Evolutionary conservation across 75 land plant species (phyloP).

Genomic region (Sequoiadendron giganteum): DNA sequence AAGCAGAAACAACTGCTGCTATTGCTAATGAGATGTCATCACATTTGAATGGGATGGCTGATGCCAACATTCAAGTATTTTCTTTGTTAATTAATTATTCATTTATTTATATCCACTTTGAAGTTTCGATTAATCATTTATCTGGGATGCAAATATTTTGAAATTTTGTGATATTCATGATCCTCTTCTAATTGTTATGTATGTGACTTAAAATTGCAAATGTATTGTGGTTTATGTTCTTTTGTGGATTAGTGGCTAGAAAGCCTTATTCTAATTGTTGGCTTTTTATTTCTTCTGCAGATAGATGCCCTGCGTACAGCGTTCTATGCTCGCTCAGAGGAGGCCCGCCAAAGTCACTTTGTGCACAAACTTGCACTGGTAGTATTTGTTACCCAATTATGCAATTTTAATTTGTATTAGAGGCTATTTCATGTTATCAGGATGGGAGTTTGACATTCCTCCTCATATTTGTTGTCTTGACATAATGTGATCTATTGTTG

Average conservation of each 20-base stretch:
- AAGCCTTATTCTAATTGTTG: background rate
- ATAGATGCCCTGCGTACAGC: constrained; percentile 89
- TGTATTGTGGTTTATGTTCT: constrained; percentile 10
- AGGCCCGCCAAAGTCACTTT: constrained; percentile 77
- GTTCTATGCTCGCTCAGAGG: constrained; percentile 80
- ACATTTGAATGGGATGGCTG: constrained; percentile 70
- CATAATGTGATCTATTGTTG: background rate
- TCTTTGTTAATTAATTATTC: background rate
- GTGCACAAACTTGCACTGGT: constrained; percentile 96
- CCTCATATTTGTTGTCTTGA: background rate
- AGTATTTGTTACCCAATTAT: background rate
- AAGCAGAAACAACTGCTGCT: constrained; percentile 81
- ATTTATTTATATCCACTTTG: background rate
- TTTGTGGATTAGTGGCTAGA: background rate
- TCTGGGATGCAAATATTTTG: background rate
- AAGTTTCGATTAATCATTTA: background rate
- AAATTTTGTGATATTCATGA: background rate
- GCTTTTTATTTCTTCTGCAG: constrained; percentile 38
- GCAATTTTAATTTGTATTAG: background rate
- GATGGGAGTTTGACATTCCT: background rate
- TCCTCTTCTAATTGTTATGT: background rate
- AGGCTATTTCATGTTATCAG: background rate
- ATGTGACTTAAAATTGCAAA: background rate
- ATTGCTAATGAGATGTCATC: constrained; percentile 79
- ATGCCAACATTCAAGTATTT: constrained; percentile 78